Evolutionary conservation across 306 rosid genomes (phyloP), one percentile per base, ranked within the genome.

Genomic region (Abrus precatorius): DNA sequence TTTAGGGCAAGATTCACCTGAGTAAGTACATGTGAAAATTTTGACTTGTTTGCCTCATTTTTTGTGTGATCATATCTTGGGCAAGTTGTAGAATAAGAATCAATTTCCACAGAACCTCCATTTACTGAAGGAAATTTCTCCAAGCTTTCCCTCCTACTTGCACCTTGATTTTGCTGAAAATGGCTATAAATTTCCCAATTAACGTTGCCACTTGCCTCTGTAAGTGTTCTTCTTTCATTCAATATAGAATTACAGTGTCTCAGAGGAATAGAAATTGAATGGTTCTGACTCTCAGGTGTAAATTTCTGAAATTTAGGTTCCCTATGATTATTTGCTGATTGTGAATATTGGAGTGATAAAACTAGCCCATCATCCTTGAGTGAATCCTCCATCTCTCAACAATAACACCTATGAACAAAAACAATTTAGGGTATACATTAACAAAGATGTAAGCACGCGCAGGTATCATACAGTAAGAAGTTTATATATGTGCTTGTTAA

Each of bases 81-180:
- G 80, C 89, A 88, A 47, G 86, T 78, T 36, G 81, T 81, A 76
- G 85, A 78, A 60, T 83, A 88, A 65, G 86, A 89, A 81, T 83
- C 86, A 61, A 81, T 66, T 57, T 88, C 57, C 49, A 60, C 44
- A 40, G 44, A 3, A 34, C 29, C 73, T 27, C 5, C 61, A 60
- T 9, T 81, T 44, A 64, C 76, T 57, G 85, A 86, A 77, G 86
- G 65, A 65, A 85, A 44, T 49, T 54, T 78, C 38, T 81, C 85
- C 34, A 12, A 68, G 48, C 32, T 40, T 9, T 30, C 45, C 74
- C 29, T 9, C 47, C 45, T 1, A 61, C 20, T 61, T 10, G 44
- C 9, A 5, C n/a, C 71, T 65, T 65, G 71, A 40, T n/a, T 40
- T 65, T 65, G 50, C 49, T 65, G 71, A 40, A 65, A 33, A 41